Conservation (phyloP, 2,329 filamentous ascomycete species). For the Ascochyta fabae region DNA sequence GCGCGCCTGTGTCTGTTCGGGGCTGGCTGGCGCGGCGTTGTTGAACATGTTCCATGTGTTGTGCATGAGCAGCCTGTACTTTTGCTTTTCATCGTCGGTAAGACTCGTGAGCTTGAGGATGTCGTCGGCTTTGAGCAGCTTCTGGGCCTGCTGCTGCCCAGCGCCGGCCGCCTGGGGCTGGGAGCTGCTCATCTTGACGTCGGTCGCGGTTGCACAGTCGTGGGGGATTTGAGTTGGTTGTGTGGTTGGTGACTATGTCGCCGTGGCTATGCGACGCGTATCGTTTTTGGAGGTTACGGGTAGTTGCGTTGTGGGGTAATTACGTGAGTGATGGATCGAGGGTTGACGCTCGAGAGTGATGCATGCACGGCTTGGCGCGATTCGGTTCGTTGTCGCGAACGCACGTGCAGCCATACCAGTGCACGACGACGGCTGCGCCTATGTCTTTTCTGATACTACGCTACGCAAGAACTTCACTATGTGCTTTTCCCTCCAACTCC, state of each 20-base stretch:
- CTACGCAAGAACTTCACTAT: background rate
- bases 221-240: constrained; percentile 1
- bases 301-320: background rate
- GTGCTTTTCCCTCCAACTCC: constrained; percentile 2
- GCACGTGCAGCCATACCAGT: constrained; percentile 24
- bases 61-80: constrained; percentile 61
- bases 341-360: constrained; percentile 13
- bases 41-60: constrained; percentile 62
- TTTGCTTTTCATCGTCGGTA: constrained; percentile 60
- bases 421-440: no score
- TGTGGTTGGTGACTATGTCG: background rate
- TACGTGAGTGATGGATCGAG: constrained; percentile 3
- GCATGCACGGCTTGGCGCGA: constrained; percentile 21
- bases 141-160: constrained; percentile 22
- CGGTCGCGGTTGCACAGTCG: constrained; percentile 18
- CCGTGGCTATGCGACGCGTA: constrained; percentile 8
- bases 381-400: constrained; percentile 14
- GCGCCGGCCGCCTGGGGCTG: constrained; percentile 38
- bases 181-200: constrained; percentile 41
- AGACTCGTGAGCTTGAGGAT: constrained; percentile 50
- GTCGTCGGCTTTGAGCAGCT: constrained; percentile 44
- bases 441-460: background rate
- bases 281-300: background rate
- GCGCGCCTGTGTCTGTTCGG: constrained; percentile 58
- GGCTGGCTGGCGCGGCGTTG: constrained; percentile 55